A percentile compares a stretch with the other conserved stretches of the same genome.
phyloP scores from a whole-genome alignment of 345 rosid species.

The Eucalyptus brandiana region DNA sequence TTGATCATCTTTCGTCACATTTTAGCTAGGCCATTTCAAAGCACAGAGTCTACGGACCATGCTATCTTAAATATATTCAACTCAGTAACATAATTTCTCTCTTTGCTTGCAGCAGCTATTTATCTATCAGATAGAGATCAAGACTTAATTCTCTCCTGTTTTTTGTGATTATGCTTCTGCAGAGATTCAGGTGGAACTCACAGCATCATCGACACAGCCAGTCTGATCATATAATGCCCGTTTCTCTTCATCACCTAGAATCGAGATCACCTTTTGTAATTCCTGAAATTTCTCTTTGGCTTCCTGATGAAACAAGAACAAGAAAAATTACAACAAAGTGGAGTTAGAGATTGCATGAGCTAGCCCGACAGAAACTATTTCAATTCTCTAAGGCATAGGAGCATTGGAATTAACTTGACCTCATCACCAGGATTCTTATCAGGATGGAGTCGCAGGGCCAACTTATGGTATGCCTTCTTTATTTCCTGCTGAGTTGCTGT shows the following conservation, averaged over 20 bases:
- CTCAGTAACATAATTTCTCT: background rate
- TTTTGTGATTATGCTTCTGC: background rate
- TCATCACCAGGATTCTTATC: constrained; percentile 90
- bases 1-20: background rate
- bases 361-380: background rate
- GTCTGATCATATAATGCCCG: constrained; percentile 79
- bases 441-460: constrained; percentile 83
- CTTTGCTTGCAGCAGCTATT: background rate
- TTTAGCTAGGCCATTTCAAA: background rate
- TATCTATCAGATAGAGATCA: background rate
- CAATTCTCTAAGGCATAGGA: background rate
- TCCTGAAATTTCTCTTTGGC: constrained; percentile 97
- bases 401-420: constrained; percentile 11
- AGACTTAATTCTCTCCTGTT: background rate
- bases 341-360: background rate
- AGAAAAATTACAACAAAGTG: background rate
- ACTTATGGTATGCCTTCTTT: constrained; percentile 78
- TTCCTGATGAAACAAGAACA: constrained; percentile 26
- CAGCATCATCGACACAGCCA: constrained; percentile 82
- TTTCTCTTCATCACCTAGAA: constrained; percentile 89
- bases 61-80: background rate
- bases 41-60: background rate
- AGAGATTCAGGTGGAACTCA: constrained; percentile 20
- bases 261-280: constrained; percentile 80
- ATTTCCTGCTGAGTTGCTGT: constrained; percentile 76